Evolutionary conservation across 176 grass and related monocot genomes (phyloP), one percentile per base, ranked within the genome.

Genomic region (Secale cereale): DNA sequence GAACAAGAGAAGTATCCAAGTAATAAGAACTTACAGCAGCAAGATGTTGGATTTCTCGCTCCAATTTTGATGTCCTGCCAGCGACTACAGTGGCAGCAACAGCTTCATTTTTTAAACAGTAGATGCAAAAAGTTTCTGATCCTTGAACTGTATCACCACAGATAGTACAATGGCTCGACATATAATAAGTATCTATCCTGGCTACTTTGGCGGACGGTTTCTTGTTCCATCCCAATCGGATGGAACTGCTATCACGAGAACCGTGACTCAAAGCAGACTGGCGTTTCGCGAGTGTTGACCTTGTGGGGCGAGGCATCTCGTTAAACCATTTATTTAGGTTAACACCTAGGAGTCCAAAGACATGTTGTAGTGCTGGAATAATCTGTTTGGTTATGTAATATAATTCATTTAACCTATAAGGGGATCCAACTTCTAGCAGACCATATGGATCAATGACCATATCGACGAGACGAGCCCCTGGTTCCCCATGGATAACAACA

Each of bases 361-460:
- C 85, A 82, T 93, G 89, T 74, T 98, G 95, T 63, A 98, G 46
- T 63, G 89, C 96, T 81, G 96, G 96, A 59, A 98, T 95, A 31
- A 98, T 98, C 84, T 98, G 93, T 71, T 98, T 98, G 27, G 84
- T 85, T 72, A 98, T 95, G 87, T 98, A 98, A 91, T 95, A 98
- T 65, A 87, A 17, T 36, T 79, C 93, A 87, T 98, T 98, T 85
- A 95, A 85, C 78, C 93, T 92, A 85, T 90, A 94, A 65, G 85
- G 83, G 65, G 93, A 95, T 60, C 86, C 77, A 27, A 92, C 63
- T 79, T 98, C 78, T 62, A 95, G 88, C 57, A 98, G 89, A 14
- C 78, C 81, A 86, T 93, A 90, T 77, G 96, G 93, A 90, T 94
- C 74, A 63, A 98, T 90, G 79, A 98, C 93, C 91, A 98, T 94